Conservation (phyloP, 1,284 basidiomycete genomes). For the Xerocomus cyaneibrunnescens region DNA sequence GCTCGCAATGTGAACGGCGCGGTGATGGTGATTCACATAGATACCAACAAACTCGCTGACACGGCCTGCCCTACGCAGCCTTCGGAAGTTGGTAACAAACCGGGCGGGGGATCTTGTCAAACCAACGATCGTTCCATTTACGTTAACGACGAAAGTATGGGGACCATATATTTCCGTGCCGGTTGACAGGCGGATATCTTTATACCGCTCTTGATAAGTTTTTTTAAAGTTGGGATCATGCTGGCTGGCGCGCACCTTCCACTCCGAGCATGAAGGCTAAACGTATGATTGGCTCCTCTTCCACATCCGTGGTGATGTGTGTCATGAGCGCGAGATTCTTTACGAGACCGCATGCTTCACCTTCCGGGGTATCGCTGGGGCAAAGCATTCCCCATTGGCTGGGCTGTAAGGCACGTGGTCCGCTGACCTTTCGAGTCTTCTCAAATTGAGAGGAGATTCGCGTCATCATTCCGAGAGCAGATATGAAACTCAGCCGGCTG, state of each 20-base stretch:
- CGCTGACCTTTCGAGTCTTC: slow-evolving; percentile 98
- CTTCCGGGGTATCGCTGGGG: slow-evolving; percentile 98
- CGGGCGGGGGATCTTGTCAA: slow-evolving; percentile 84
- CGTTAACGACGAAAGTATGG: slow-evolving; percentile 92
- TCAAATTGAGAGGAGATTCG: slow-evolving; percentile 99
- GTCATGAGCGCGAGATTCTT: slow-evolving; percentile 99
- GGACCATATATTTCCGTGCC: slow-evolving; percentile 95
- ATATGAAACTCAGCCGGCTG: slow-evolving; percentile 93
- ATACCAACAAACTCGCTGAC: slow-evolving; percentile 97
- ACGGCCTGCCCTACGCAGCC: slow-evolving; percentile 86
- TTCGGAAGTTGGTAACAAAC: slow-evolving; percentile 91
- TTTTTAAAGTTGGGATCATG: slow-evolving; percentile 11
- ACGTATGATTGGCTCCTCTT: slow-evolving; percentile 91
- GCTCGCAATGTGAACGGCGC: slow-evolving; percentile 93
- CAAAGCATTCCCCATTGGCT: slow-evolving; percentile 99
- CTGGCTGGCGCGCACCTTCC: slow-evolving; percentile 61
- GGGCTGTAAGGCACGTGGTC: slow-evolving; percentile 95
- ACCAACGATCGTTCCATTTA: slow-evolving; percentile 96
- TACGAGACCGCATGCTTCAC: slow-evolving; percentile 97
- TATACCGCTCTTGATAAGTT: slow-evolving; percentile 16
- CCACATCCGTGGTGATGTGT: slow-evolving; percentile 99
- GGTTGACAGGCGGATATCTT: slow-evolving; percentile 91
- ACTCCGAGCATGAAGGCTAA: slow-evolving; percentile 94
- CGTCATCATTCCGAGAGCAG: slow-evolving; percentile 99
- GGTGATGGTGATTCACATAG: slow-evolving; percentile 96